Evolutionary conservation across 2,329 filamentous ascomycete species (phyloP), one percentile per base, ranked within the genome.

Genomic region (Pseudopithomyces maydicus): DNA sequence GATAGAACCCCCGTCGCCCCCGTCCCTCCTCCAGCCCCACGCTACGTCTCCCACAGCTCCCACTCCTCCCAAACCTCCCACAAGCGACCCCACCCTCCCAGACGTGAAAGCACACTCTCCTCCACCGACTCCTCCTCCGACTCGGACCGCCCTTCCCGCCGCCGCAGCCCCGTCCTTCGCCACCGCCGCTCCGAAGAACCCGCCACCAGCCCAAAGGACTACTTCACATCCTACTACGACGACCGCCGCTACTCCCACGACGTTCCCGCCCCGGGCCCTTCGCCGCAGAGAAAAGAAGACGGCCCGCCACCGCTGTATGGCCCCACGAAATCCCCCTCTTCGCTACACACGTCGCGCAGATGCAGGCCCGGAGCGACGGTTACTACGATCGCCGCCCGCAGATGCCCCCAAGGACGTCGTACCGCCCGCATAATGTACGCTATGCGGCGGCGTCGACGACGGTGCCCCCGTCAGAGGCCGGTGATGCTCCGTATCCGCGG

Each of bases 291-390:
- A 23, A 47, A 39, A 63, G 61, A 43, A 55, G 67, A 51, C 54
- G 65, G 50, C 23, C 58, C 33, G 53, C 68, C 44, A n/a, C 66
- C 69, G 14, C 67, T 74, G 1, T 82, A 81, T 60, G 77, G 71
- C 6, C 80, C 80, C 2, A 79, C 77, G 2, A 77, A 77, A 42
- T 70, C 74, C 1, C 80, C 80, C 64, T 81, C 2, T 82, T 82
- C 57, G 80, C 80, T 3, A 78, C 79, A 0, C 77, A 79, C 15
- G 74, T 81, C 4, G 78, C 78, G 6, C 73, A 77, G 23, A 53
- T 76, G 33, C 70, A 78, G 55, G 67, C 69, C 29, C 65, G 26
- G 26, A 29, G 26, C 26, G 26, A 69, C 1, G 70, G 67, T 23
- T 70, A 74, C 57, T 70, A 74, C 47, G 69, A 72, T 7, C 58